Evolutionary conservation across 805 yeast species (phyloP), one percentile per base, ranked within the genome.

Genomic region (Candida silvicultrix): DNA sequence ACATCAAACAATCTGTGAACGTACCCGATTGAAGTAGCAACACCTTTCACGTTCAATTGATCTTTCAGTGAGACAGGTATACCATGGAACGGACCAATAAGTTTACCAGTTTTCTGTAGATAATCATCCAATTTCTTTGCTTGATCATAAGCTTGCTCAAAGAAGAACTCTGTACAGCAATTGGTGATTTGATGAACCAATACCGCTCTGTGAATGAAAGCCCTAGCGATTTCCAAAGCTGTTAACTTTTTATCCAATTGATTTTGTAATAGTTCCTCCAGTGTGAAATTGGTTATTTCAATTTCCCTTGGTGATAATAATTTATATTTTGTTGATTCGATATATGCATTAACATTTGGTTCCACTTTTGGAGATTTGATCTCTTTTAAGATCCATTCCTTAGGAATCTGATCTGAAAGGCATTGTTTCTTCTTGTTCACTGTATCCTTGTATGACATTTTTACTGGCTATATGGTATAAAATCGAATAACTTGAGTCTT

Each of bases 41-140:
- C 73, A 29, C 75, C 81, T 46, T 67, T 71, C 56, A 69, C 71
- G 46, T 73, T 70, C 60, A 77, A 69, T 54, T 81, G 87, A 57
- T 83, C 89, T 55, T 82, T 83, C 38, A 82, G 62, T 0, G 87
- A 81, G 28, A 83, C 64, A 15, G 88, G 89, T 25, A 82, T 62
- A 29, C 89, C 89, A 54, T 82, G 89, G 45, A 82, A 65, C 15
- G 86, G 83, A 38, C 89, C 89, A 35, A 74, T 61, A 1, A 80
- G 68, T 49, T 73, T 64, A 18, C 77, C 78, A 45, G 74, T 67
- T 37, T 68, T 67, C 14, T 60, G 62, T 42, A 67, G 61, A 53
- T 71, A 70, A 1, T 75, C 78, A 65, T 83, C 87, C 54, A 80
- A 66, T 55, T 73, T 77, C 53, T 73, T 53, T 8, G 85, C 85